Base-by-base conservation (phyloP, 495 filamentous ascomycete species). In the Penicillium roqueforti region DNA sequence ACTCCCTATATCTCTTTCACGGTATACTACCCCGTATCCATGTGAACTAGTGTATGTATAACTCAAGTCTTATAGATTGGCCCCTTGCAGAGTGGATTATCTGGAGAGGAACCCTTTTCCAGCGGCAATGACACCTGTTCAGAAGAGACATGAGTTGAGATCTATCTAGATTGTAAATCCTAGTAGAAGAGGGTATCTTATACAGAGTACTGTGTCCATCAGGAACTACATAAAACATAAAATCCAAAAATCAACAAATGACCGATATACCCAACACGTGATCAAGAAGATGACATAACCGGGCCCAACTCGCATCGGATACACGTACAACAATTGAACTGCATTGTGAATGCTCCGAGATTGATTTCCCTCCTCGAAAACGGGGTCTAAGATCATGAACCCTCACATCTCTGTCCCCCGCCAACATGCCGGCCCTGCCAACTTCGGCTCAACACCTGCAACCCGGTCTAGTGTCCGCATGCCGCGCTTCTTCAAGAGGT, bases 361-460 rank as follows among this genome's bases (percentile, higher is more conserved):
- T 45, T 59, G 54, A 63, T 47, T 22, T 29, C 25, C 48, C 23
- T 28, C 44, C 22, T 20, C 32, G 25, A 28, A 32, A 26, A 55
- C 54, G 40, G 56, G 54, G 56, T 51, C 53, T 38, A 28, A 41
- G 54, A 67, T 54, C 47, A 85, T 84, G 81, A 84, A 84, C 67
- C 80, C 82, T 50, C 80, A 84, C 58, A 85, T 84, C 57, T 82
- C 82, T 16, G 71, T 82, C 36, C 82, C 81, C 18, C 79, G 82
- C 48, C 82, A 81, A 70, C 75, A 82, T 74, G 79, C 74, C 51
- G 72, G 70, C 34, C 71, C 79, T 14, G 62, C 76, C 34, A 80
- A 71, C 48, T 83, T 83, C 51, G 81, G 81, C 58, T 78, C 75
- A 7, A 68, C 75, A 3, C 74, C 80, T 34, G 68, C 68, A 31